phyloP scores from a whole-genome alignment of 1,284 basidiomycete genomes.

The Polyporus tsugae region DNA sequence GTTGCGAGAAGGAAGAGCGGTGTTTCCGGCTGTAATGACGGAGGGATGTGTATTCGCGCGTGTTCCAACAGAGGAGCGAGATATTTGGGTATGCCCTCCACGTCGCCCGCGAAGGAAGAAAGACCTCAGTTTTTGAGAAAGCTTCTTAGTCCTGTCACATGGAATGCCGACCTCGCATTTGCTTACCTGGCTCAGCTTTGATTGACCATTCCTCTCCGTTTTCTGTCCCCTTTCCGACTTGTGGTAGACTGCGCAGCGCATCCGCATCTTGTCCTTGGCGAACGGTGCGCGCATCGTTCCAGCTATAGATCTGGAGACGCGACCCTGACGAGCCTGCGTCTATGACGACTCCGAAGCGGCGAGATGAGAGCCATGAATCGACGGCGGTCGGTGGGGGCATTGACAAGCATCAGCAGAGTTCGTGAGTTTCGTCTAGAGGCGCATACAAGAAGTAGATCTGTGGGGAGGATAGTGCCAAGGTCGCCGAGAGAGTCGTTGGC shows the following conservation, averaged over 20 bases:
- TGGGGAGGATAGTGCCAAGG: slow-evolving; percentile 2
- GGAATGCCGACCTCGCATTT: background rate
- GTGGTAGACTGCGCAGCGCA: slow-evolving; percentile 67
- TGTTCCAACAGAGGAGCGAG: slow-evolving; percentile 86
- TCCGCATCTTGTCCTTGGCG: slow-evolving; percentile 53
- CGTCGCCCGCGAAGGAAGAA: slow-evolving; percentile 81
- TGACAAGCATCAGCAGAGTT: slow-evolving; percentile 34
- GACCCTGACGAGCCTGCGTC: slow-evolving; percentile 99
- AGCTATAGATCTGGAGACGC: slow-evolving; percentile 96
- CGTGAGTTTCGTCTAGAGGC: background rate
- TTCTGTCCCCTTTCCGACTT: slow-evolving; percentile 92
- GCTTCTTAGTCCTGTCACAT: background rate
- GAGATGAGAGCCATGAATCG: slow-evolving; percentile 78
- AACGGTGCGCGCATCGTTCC: slow-evolving; percentile 82
- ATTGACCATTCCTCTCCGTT: slow-evolving; percentile 86
- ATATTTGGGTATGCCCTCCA: slow-evolving; percentile 78
- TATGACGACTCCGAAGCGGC: slow-evolving; percentile 95
- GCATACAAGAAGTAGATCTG: slow-evolving; percentile 13
- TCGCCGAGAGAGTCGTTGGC: slow-evolving; percentile 17
- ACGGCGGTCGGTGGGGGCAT: slow-evolving; percentile 79
- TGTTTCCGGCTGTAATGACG: slow-evolving; percentile 83
- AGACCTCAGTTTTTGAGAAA: slow-evolving; percentile 65
- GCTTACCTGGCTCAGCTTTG: slow-evolving; percentile 93
- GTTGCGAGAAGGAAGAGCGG: slow-evolving; percentile 96
- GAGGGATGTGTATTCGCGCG: slow-evolving; percentile 86